Base-by-base conservation (phyloP, 139 green algal genomes). In the Haematococcus sp. region DNA sequence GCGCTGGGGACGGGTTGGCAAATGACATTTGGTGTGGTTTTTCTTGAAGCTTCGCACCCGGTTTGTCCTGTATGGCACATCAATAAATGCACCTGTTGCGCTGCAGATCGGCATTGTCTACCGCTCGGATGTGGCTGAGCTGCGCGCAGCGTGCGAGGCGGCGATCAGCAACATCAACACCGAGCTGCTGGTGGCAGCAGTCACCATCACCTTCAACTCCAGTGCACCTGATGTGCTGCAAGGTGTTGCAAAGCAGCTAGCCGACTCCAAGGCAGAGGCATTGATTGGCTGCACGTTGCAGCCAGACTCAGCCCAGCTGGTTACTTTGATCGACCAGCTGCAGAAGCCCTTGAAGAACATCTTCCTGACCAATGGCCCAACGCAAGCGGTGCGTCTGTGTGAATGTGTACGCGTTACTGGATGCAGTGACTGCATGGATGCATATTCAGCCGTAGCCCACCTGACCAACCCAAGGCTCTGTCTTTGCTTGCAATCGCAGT, bases 281-380 rank as follows among this genome's bases (percentile, higher is more conserved):
- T 17, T 68, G 11, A 22, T 68, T 25, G 61, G 5, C 31, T 68
- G 61, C 33, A 32, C 61, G 15, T 9, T 68, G 32, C 4, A 11
- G 2, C 9, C 15, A 30, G 61, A 68, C 9, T n/a, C 61, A 17
- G 7, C 22, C 16, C 61, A 68, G 61, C 30, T 68, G 4, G 32
- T 31, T 2, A 30, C 35, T 30, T 31, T 52, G 31, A 25, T 68
- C 11, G 61, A 68, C 32, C 11, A n/a, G 7, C 17, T 35, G 32
- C 22, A 51, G 32, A 68, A 68, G 33, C 61, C 61, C 31, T 31
- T 68, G 20, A 68, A 68, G 61, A 68, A 31, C 33, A 68, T 68
- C 61, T 13, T 68, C 32, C 27, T 68, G 31, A 68, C 61, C 30
- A 68, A 68, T 31, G 61, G 61, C 32, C 61, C 61, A 40, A 3